Percentiles rank a stretch among this genome's conserved stretches.
Conservation (phyloP, 2,329 filamentous ascomycete genomes). For the Gaeumannomyces tritici region DNA sequence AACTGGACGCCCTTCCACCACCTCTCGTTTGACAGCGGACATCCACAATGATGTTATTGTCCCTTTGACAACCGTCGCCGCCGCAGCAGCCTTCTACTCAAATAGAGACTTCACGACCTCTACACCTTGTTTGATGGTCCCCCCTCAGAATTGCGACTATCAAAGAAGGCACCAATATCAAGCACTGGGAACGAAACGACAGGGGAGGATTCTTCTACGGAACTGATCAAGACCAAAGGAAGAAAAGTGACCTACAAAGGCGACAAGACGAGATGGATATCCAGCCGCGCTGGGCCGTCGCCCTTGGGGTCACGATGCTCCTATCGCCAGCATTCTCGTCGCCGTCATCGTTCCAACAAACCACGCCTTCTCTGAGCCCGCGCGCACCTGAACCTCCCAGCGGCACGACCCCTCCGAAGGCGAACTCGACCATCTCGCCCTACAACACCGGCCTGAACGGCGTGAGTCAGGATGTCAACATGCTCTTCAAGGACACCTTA, state of each 20-base stretch:
- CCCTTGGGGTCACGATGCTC: constrained; percentile 9
- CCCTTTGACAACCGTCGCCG: not conserved
- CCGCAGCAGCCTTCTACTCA: not conserved
- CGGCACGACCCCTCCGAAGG: constrained; percentile 10
- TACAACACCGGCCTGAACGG: constrained; percentile 48
- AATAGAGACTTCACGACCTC: not conserved
- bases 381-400: not conserved
- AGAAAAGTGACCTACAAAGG: not conserved
- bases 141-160: not conserved
- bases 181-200: not conserved
- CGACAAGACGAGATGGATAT: constrained; percentile 18
- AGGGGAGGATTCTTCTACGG: not conserved
- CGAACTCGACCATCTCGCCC: constrained; percentile 41
- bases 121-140: not conserved
- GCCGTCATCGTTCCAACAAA: not conserved
- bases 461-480: constrained; percentile 49
- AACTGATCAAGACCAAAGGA: not conserved
- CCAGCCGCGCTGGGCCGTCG: constrained; percentile 18
- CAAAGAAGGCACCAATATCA: not conserved
- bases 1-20: not conserved
- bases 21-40: not conserved
- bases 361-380: not conserved
- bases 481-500: constrained; percentile 44
- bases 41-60: not conserved
- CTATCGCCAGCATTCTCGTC: not conserved